Base-by-base conservation (phyloP, 2,329 filamentous ascomycete genomes). In the Cladobotryum protrusum region DNA sequence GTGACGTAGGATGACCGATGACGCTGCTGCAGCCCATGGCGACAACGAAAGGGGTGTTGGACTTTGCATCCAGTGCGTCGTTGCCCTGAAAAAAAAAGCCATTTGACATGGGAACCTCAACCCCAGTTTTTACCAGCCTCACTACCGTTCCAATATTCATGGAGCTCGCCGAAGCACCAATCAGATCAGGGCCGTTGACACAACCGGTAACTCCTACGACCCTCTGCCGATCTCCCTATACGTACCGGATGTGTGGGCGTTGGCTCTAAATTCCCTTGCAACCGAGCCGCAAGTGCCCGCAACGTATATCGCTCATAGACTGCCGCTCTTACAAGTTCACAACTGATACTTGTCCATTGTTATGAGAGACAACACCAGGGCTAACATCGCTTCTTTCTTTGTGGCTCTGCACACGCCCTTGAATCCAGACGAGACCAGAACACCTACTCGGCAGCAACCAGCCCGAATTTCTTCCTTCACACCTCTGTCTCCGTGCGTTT, bases 281-380 rank as follows among this genome's bases (percentile, higher is more conserved):
- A 52, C 46, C 50, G 44, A 36, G 32, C 46, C 24, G 37, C 42
- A 56, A 43, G 54, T 54, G 49, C 48, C 54, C 35, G 8, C 17
- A 43, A 37, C 43, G 54, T 56, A 56, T 56, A 49, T 56, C 54
- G 52, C 53, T 54, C 53, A 55, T 55, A 54, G 37, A 29, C 41
- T 17, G 36, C 17, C 17, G 34, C 44, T 48, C 41, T 43, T 17
- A 13, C 5, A 32, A 29, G 45, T 54, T 51, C 53, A 20, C 34
- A 13, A 13, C 29, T 12, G 48, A 49, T 53, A 50, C 52, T n/a
- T 54, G 5, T 14, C n/a, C 40, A 47, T 19, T 54, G 51, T 52
- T 55, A 50, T 40, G 32, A n/a, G 34, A 33, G 37, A 43, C 47
- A 42, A 52, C 47, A 52, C 47, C 41, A 52, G 49, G 45, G 45